Conservation (phyloP, 192 early-diverging fungal genomes). For the Podila verticillata region DNA sequence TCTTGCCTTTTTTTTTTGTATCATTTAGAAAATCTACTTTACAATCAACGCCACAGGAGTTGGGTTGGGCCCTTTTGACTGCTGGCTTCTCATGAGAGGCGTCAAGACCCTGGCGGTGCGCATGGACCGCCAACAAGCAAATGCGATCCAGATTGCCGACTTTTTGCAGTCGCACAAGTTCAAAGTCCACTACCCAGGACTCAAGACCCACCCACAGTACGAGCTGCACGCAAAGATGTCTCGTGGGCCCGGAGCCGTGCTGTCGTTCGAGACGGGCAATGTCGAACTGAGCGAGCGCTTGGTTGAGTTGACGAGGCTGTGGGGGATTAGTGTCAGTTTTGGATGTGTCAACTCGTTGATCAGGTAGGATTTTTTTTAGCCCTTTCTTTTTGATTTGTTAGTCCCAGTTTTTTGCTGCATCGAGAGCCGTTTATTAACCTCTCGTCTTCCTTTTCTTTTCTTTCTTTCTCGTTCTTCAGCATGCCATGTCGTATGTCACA, state of each 20-base stretch:
- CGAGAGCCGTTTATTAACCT: neutral
- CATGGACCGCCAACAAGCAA: slow-evolving; percentile 94
- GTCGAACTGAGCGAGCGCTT: slow-evolving; percentile 80
- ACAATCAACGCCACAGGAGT: slow-evolving; percentile 96
- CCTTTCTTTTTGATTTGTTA: neutral
- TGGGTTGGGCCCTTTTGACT: slow-evolving; percentile 92
- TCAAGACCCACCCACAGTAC: slow-evolving; percentile 84
- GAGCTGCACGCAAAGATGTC: slow-evolving; percentile 83
- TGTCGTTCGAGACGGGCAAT: slow-evolving; percentile 94
- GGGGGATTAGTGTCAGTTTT: slow-evolving; percentile 96
- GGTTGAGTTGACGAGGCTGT: slow-evolving; percentile 85
- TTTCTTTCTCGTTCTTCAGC: slow-evolving; percentile 45
- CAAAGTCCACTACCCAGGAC: slow-evolving; percentile 91
- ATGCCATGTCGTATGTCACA: slow-evolving; percentile 99
- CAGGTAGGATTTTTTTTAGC: slow-evolving; percentile 59
- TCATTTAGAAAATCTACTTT: slow-evolving; percentile 79
- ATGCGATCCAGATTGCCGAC: slow-evolving; percentile 80
- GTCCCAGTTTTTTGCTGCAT: neutral
- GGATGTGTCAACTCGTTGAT: slow-evolving; percentile 98
- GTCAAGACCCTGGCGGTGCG: slow-evolving; percentile 96
- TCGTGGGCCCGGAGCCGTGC: slow-evolving; percentile 89
- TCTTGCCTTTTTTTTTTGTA: neutral
- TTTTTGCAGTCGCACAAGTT: slow-evolving; percentile 84
- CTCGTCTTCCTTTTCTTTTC: slow-evolving; percentile 7
- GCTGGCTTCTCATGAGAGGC: slow-evolving; percentile 92